Base-by-base conservation (phyloP, 2,329 filamentous ascomycete species). In the Aspergillus pseudoterreus region DNA sequence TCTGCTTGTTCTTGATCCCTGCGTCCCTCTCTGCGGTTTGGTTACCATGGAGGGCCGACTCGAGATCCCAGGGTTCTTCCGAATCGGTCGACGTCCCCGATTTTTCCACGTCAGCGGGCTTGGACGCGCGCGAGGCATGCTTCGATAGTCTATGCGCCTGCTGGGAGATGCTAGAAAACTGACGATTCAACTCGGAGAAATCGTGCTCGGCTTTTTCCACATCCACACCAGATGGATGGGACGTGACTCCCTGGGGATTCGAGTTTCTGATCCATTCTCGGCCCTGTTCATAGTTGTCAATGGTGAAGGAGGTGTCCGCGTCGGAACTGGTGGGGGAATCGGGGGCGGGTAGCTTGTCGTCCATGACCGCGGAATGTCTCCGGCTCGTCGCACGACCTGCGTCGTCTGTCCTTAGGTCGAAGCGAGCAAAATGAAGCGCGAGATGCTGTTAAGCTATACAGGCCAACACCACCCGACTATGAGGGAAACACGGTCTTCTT, bases 1-100 rank as follows among this genome's bases (percentile, higher is more conserved):
- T 87, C 60, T 87, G 84, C 75, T 95, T 95, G 4, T 84, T 79
- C 54, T 84, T 85, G 70, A 95, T 95, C 1, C 90, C 90, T 5
- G 88, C 87, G 55, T 87, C 83, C 54, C 82, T 79, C 63, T 90
- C 87, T 8, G 89, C 86, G 43, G 80, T 81, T 51, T 87, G 79
- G 50, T 84, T 84, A 2, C 89, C 88, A 42, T 88, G 82, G 54
- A 95, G 75, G 3, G 86, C 84, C 8, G 77, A 72, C 68, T 95
- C 88, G 35, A 96, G 76, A 65, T 95, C 86, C 69, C 94, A 95
- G 9, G 79, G 75, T 50, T 82, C 82, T 2, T 75, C 75, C 0
- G 75, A 75, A 3, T 71, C 70, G 1, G 69, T 62, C 1, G 71
- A 65, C 24, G 70, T 70, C 3, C 68, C 66, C 1, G 70, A 75